Evolutionary conservation across 2,329 filamentous ascomycete genomes (phyloP).

Genomic region (Colletotrichum australisinense): DNA sequence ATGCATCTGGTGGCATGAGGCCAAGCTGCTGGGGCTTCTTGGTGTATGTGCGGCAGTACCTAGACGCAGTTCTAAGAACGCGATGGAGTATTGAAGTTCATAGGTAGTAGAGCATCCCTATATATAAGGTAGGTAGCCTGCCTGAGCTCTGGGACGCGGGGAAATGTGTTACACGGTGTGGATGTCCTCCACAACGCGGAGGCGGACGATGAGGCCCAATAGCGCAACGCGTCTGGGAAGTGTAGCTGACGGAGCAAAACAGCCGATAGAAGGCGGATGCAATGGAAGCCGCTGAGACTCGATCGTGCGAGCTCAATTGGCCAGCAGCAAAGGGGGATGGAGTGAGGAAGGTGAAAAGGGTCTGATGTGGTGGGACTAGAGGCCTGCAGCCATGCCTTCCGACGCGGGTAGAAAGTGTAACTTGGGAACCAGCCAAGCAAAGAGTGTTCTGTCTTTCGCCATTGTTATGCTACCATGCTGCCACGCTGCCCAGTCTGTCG

Average conservation of each 20-base stretch:
- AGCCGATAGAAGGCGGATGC: slow-evolving; percentile 17
- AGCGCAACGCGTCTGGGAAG: slow-evolving; percentile 10
- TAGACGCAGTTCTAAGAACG: not conserved
- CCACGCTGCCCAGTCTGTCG: not conserved
- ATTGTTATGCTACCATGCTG: not conserved
- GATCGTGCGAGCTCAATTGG: slow-evolving; percentile 11
- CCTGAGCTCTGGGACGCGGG: not conserved
- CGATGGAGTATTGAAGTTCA: not conserved
- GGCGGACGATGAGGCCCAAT: not conserved
- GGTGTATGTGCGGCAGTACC: not conserved
- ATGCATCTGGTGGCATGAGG: not conserved
- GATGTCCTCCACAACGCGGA: not conserved
- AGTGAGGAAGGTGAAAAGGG: slow-evolving; percentile 4
- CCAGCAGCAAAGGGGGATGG: not conserved
- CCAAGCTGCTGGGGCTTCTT: not conserved
- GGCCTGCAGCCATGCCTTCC: slow-evolving; percentile 24
- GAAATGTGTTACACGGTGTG: not conserved
- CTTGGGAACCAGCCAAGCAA: slow-evolving; percentile 19
- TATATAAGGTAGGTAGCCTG: not conserved
- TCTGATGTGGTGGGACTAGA: slow-evolving; percentile 11
- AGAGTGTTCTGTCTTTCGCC: slow-evolving; percentile 1
- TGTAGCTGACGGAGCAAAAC: slow-evolving; percentile 6
- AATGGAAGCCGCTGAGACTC: slow-evolving; percentile 19
- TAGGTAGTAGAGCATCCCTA: not conserved
- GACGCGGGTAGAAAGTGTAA: slow-evolving; percentile 23